These are phyloP conservation scores for Lentinula edodes DNA, from an alignment of 768 basidiomycete species.

Conservation along the genomic window DNA sequence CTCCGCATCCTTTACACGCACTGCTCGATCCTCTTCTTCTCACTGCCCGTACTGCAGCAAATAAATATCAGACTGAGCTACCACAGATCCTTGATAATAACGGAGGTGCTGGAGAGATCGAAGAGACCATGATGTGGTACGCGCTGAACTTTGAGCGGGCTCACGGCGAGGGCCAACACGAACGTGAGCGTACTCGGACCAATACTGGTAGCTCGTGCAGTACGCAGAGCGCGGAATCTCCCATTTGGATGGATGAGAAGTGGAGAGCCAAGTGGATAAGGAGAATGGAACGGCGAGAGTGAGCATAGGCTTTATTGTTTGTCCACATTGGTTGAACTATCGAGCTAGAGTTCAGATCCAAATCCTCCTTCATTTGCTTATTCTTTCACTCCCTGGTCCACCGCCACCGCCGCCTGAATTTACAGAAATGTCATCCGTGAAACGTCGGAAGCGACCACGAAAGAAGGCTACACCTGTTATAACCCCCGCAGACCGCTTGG, in stretches of 20 bases:
- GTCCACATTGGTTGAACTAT: not conserved
- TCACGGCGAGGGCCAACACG: conserved; percentile 23
- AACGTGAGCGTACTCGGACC: conserved; percentile 13
- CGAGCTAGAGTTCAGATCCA: conserved; percentile 63
- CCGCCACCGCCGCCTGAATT: conserved; percentile 21
- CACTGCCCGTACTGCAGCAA: conserved; percentile 44
- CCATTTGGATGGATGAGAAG: conserved; percentile 43
- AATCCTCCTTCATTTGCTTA: conserved; percentile 63
- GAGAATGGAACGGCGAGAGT: conserved; percentile 68
- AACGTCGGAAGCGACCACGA: conserved; percentile 15
- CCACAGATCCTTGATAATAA: conserved; percentile 52
- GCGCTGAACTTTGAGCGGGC: conserved; percentile 57
- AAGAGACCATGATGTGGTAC: conserved; percentile 78
- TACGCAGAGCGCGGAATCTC: conserved; percentile 18
- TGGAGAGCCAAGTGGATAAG: conserved; percentile 57
- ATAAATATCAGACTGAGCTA: conserved; percentile 65
- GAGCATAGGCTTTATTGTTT: conserved; percentile 12
- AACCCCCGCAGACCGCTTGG: conserved; percentile 49
- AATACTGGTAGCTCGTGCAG: conserved; percentile 11
- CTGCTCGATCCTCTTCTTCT: conserved; percentile 60
- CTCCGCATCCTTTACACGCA: conserved; percentile 50
- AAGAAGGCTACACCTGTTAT: not conserved
- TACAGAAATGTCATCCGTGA: conserved; percentile 10
- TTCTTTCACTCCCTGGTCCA: conserved; percentile 54
- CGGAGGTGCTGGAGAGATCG: conserved; percentile 56